A percentile compares a stretch with the other conserved stretches of the same genome.
Evolutionary conservation across 2,329 filamentous ascomycete species (phyloP).

Genomic region (Aspergillus sp.): DNA sequence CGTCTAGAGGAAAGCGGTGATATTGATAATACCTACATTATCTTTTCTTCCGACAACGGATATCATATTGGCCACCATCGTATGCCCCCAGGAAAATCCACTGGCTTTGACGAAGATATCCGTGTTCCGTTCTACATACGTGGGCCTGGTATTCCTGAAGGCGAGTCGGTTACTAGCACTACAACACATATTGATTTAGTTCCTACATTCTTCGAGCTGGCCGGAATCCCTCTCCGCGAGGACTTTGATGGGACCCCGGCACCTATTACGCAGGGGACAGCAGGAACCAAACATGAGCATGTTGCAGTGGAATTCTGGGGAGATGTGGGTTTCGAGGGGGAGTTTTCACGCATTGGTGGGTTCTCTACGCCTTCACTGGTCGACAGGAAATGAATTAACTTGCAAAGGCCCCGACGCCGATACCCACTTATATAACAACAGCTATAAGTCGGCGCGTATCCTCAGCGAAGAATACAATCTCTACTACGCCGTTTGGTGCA

Average conservation of each 20-base stretch:
- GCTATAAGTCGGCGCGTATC: slow-evolving; percentile 42
- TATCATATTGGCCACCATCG: slow-evolving; percentile 61
- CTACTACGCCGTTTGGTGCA: slow-evolving; percentile 45
- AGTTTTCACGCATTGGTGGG: slow-evolving; percentile 27
- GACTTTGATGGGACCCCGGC: slow-evolving; percentile 58
- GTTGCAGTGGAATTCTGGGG: slow-evolving; percentile 61
- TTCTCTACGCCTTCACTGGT: background rate
- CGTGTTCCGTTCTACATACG: slow-evolving; percentile 11
- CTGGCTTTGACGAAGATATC: slow-evolving; percentile 42
- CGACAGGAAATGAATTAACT: background rate
- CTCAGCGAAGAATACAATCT: slow-evolving; percentile 37
- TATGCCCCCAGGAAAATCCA: slow-evolving; percentile 57
- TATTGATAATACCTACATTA: slow-evolving; percentile 55
- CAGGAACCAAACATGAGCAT: slow-evolving; percentile 45
- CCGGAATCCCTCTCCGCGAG: slow-evolving; percentile 35
- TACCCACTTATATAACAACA: slow-evolving; percentile 31
- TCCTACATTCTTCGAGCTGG: slow-evolving; percentile 55
- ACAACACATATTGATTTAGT: slow-evolving; percentile 49
- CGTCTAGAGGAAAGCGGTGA: slow-evolving; percentile 42
- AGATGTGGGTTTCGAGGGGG: slow-evolving; percentile 15
- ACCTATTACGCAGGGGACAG: slow-evolving; percentile 18
- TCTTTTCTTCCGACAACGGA: slow-evolving; percentile 61
- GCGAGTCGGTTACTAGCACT: background rate
- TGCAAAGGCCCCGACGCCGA: background rate
- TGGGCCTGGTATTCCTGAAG: background rate